These are phyloP conservation scores for Acidomyces sp. DNA, from an alignment of 495 filamentous ascomycete genomes.

Conservation along the genomic window DNA sequence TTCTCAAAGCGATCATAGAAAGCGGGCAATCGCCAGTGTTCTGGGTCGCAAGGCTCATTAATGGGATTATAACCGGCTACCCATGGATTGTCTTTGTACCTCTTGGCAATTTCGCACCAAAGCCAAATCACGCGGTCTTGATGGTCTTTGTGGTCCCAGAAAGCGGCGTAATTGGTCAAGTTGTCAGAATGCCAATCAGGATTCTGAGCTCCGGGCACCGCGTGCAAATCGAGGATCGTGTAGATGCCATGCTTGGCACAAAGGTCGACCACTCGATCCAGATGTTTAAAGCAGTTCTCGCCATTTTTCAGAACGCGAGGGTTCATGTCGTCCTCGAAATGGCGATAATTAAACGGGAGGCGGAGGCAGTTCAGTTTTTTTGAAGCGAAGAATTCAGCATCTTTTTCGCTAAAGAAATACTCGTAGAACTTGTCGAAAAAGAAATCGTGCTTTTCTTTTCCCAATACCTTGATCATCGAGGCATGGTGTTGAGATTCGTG, in stretches of 20 bases:
- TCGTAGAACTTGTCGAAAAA: constrained; percentile 43
- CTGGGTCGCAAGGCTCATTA: constrained; percentile 51
- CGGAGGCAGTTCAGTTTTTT: constrained; percentile 50
- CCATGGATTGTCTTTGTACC: constrained; percentile 40
- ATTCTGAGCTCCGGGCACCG: constrained; percentile 52
- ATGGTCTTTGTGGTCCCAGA: constrained; percentile 51
- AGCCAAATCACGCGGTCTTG: constrained; percentile 48
- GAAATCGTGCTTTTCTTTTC: constrained; percentile 35
- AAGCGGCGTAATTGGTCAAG: constrained; percentile 40
- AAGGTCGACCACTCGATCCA: constrained; percentile 46
- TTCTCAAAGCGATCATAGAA: constrained; percentile 47
- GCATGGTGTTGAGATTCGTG: constrained; percentile 44
- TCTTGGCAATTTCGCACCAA: constrained; percentile 46
- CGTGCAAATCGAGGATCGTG: constrained; percentile 34
- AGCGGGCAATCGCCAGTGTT: constrained; percentile 39
- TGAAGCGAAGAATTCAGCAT: constrained; percentile 47
- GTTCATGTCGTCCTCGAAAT: constrained; percentile 53
- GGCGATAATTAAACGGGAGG: constrained; percentile 51
- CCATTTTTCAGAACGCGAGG: constrained; percentile 42
- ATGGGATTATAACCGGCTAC: constrained; percentile 52
- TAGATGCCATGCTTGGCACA: constrained; percentile 47
- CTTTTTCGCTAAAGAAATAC: constrained; percentile 49
- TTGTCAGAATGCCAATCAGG: constrained; percentile 53
- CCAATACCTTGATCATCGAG: constrained; percentile 43
- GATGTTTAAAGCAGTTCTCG: constrained; percentile 38